Percentiles rank a stretch among this genome's conserved stretches.
These are phyloP conservation scores for Fusarium dimerum DNA, from an alignment of 2,329 filamentous ascomycete genomes.

Conservation along the genomic window DNA sequence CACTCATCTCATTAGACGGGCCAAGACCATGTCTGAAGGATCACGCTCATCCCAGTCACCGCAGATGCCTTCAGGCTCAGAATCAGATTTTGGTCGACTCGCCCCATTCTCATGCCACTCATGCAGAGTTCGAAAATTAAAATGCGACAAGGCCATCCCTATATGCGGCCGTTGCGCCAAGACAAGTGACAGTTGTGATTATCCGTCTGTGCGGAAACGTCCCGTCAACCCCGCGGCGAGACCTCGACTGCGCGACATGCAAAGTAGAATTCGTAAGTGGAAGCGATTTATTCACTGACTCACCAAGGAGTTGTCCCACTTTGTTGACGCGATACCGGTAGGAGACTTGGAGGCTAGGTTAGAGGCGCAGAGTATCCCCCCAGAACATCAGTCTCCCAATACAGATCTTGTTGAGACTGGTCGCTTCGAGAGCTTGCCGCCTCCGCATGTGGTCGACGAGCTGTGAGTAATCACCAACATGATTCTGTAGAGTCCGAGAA, in stretches of 20 bases:
- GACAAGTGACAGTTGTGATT: slow-evolving; percentile 11
- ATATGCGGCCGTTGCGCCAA: slow-evolving; percentile 13
- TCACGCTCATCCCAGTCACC: slow-evolving; percentile 8
- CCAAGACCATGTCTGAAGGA: slow-evolving; percentile 6
- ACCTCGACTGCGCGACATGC: slow-evolving; percentile 14
- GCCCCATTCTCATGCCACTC: slow-evolving; percentile 13
- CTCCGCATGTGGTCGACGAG: slow-evolving; percentile 15
- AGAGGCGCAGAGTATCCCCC: slow-evolving; percentile 4
- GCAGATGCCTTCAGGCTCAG: slow-evolving; percentile 9
- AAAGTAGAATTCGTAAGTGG: slow-evolving; percentile 12
- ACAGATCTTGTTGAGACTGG: slow-evolving; percentile 20
- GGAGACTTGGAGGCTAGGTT: slow-evolving; percentile 40
- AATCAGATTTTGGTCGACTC: slow-evolving; percentile 3
- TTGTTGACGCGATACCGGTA: neutral
- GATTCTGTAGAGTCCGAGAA: fast-evolving
- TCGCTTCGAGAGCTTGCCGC: slow-evolving; percentile 16
- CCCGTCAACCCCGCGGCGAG: slow-evolving; percentile 12
- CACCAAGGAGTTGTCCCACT: fast-evolving
- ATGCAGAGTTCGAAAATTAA: slow-evolving; percentile 15
- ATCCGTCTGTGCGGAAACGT: slow-evolving; percentile 12
- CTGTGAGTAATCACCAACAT: slow-evolving; percentile 2
- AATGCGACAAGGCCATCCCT: slow-evolving; percentile 9
- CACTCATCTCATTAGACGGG: no score
- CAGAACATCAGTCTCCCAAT: neutral
- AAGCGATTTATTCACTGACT: neutral